phyloP scores from a whole-genome alignment of 768 basidiomycete genomes.

The Brasilioporus rufonigricans region DNA sequence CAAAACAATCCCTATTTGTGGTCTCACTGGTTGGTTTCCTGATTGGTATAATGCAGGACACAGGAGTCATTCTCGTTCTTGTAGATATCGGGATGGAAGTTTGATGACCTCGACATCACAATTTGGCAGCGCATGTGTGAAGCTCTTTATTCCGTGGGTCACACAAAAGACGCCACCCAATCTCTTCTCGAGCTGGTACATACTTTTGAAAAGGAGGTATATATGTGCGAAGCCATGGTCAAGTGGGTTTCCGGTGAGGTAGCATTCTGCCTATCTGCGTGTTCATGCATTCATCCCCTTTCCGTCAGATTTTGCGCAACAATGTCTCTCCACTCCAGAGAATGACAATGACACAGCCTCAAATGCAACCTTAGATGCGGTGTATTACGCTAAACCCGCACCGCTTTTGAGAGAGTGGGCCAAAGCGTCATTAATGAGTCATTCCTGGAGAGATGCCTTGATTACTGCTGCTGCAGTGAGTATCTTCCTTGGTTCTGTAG shows the following conservation, averaged over 20 bases:
- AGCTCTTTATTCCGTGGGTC: background rate
- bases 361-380: background rate
- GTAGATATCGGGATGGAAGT: no score
- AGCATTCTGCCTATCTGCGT: background rate
- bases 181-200: background rate
- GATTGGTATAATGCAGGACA: no score
- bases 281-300: no score
- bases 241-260: background rate
- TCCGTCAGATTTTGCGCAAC: background rate
- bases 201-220: background rate
- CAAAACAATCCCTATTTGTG: no score
- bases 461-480: background rate
- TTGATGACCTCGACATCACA: no score
- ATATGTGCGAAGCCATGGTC: no score
- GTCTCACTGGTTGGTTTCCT: no score
- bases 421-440: background rate
- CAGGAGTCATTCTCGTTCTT: no score
- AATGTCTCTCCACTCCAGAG: background rate
- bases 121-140: background rate
- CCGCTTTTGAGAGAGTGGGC: background rate
- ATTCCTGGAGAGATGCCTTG: background rate
- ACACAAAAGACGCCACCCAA: background rate
- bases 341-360: background rate
- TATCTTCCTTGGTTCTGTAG: background rate
- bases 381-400: background rate